Conservation (phyloP, 805 yeast species). For the Barnettozyma botsteinii region DNA sequence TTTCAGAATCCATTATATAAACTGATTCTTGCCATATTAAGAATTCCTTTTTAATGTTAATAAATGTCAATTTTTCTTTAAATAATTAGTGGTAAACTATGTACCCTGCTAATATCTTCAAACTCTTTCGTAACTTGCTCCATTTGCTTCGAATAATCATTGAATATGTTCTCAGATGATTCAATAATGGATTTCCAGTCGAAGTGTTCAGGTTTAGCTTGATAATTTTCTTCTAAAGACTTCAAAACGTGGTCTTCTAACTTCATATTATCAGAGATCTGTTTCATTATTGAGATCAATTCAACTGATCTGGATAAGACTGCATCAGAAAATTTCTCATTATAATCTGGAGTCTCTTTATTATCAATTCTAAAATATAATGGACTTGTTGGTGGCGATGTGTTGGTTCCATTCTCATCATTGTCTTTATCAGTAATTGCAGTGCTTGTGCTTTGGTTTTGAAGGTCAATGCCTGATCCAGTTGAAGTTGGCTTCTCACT, state of each 20-base stretch:
- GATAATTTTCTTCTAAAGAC: not conserved
- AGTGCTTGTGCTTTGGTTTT: constrained; percentile 7
- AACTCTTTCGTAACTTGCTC: constrained; percentile 19
- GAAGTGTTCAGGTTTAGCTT: constrained; percentile 2
- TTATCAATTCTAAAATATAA: not conserved
- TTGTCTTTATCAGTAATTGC: constrained; percentile 4
- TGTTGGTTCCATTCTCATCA: not conserved
- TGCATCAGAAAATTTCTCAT: constrained; percentile 1
- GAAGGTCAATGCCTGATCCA: not conserved
- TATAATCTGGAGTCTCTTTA: not conserved
- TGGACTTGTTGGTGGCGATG: constrained; percentile 7
- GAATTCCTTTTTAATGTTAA: constrained; percentile 11
- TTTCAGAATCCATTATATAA: constrained; percentile 21
- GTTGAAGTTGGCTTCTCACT: constrained; percentile 1
- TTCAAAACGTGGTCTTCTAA: not conserved
- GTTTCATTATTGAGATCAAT: constrained; percentile 8
- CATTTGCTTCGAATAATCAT: constrained; percentile 20
- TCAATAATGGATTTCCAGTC: constrained; percentile 16
- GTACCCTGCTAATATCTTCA: constrained; percentile 20
- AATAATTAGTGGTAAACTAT: not conserved
- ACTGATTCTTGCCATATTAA: constrained; percentile 25
- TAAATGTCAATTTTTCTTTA: not conserved
- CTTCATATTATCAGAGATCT: not conserved
- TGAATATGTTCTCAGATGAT: constrained; percentile 14
- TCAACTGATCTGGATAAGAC: constrained; percentile 1